A percentile compares a stretch with the other conserved stretches of the same genome.
phyloP scores from a whole-genome alignment of 106 monocot genomes.

The Hemerocallis citrina region DNA sequence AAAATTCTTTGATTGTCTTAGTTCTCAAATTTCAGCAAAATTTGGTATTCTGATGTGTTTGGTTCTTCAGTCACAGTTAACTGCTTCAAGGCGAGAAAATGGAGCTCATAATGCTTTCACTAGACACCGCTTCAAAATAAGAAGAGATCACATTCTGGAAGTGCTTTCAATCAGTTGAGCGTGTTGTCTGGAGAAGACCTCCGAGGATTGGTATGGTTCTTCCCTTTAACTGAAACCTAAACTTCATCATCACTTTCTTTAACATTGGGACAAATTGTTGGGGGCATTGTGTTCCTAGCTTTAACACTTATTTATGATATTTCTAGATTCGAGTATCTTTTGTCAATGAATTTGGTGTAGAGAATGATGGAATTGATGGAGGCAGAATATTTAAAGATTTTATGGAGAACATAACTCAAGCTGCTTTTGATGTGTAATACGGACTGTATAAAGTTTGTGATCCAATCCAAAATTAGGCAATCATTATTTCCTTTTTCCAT shows the following conservation, averaged over 20 bases:
- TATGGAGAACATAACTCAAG: constrained; percentile 68
- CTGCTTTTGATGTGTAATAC: constrained; percentile 74
- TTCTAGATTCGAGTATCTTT: constrained; percentile 58
- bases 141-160: constrained; percentile 71
- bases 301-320: background rate
- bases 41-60: background rate
- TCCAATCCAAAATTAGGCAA: background rate
- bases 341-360: constrained; percentile 75
- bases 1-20: too few species aligned
- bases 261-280: background rate
- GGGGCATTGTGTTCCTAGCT: background rate
- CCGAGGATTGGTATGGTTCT: constrained; percentile 39
- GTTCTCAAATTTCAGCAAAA: too few species aligned
- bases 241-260: background rate
- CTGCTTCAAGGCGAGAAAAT: constrained; percentile 38
- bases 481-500: too few species aligned
- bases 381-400: constrained; percentile 92
- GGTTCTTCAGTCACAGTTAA: constrained; percentile 51
- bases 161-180: constrained; percentile 61
- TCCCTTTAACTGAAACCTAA: background rate
- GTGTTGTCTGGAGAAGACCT: constrained; percentile 63
- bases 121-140: constrained; percentile 50
- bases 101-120: constrained; percentile 30
- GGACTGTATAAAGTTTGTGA: constrained; percentile 68
- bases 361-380: constrained; percentile 83